Evolutionary conservation across 1,139 yeast species (phyloP).

Genomic region (Blastobotrys capitulatus): DNA sequence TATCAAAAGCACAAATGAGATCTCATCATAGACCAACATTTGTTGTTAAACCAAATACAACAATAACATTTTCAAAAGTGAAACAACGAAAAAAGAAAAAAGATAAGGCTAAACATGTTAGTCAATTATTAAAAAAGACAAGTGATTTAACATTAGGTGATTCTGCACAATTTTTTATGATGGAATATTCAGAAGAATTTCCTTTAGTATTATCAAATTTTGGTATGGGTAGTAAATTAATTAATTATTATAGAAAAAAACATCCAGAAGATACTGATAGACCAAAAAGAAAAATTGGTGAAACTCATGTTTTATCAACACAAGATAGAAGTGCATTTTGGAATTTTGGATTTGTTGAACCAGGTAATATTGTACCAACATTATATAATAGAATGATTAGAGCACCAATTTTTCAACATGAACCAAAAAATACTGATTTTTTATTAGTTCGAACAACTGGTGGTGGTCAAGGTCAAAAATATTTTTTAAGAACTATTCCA

Average conservation of each 20-base stretch:
- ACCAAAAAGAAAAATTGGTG: slow-evolving; percentile 88
- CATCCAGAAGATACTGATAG: slow-evolving; percentile 76
- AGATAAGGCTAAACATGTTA: slow-evolving; percentile 78
- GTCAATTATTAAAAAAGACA: slow-evolving; percentile 65
- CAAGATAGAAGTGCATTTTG: slow-evolving; percentile 97
- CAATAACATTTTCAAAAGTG: slow-evolving; percentile 67
- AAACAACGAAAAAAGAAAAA: slow-evolving; percentile 82
- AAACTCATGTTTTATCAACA: slow-evolving; percentile 89
- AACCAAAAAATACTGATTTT: slow-evolving; percentile 72
- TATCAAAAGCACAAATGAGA: slow-evolving; percentile 65
- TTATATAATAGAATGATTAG: slow-evolving; percentile 85
- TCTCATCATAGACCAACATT: slow-evolving; percentile 78
- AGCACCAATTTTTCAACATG: slow-evolving; percentile 92
- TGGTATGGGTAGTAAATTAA: slow-evolving; percentile 94
- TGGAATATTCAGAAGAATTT: slow-evolving; percentile 88
- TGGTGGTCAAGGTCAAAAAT: slow-evolving; percentile 49
- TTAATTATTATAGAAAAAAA: slow-evolving; percentile 86
- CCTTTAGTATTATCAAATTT: slow-evolving; percentile 80
- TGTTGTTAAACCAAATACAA: slow-evolving; percentile 69
- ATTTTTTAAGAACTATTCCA: slow-evolving; percentile 58
- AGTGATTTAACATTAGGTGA: slow-evolving; percentile 82
- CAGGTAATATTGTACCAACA: slow-evolving; percentile 91
- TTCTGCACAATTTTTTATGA: slow-evolving; percentile 64
- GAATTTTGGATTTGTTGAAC: slow-evolving; percentile 96
- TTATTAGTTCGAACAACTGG: slow-evolving; percentile 76